Evolutionary conservation across 352 stramenopile species (phyloP).

Genomic region (Globisporangium perplexum): DNA sequence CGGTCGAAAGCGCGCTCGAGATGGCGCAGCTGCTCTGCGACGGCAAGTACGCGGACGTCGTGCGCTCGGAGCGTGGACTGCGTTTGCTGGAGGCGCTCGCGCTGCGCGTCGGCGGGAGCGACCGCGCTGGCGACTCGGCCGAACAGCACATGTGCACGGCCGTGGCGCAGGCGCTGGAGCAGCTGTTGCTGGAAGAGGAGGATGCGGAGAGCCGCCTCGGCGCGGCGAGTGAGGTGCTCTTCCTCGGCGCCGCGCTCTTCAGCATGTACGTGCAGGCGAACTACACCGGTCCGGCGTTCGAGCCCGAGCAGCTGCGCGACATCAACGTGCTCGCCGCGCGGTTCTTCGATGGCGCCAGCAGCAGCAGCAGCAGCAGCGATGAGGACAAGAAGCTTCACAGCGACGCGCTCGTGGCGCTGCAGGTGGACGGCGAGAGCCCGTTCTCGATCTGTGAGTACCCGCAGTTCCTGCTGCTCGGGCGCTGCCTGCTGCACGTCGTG

Average conservation of each 20-base stretch:
- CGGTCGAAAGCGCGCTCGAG: constrained; percentile 19
- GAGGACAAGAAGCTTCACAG: constrained; percentile 42
- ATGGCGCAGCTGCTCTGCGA: constrained; percentile 57
- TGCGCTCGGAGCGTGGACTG: constrained; percentile 34
- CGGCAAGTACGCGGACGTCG: constrained; percentile 51
- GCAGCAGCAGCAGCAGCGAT: not conserved
- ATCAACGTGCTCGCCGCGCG: constrained; percentile 29
- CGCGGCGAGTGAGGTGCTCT: constrained; percentile 50
- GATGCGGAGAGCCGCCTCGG: constrained; percentile 25
- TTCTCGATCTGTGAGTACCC: constrained; percentile 79
- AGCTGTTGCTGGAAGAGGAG: constrained; percentile 28
- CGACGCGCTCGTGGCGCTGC: constrained; percentile 54
- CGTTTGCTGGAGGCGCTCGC: constrained; percentile 23
- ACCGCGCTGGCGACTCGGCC: constrained; percentile 15
- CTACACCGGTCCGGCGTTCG: constrained; percentile 74
- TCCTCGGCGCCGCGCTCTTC: constrained; percentile 55
- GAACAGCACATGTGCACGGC: constrained; percentile 40
- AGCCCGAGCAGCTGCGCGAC: constrained; percentile 39
- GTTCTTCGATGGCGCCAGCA: constrained; percentile 20
- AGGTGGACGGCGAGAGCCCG: constrained; percentile 73
- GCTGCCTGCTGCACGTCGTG: constrained; percentile 58
- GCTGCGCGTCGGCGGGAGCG: constrained; percentile 2
- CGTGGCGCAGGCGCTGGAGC: constrained; percentile 36
- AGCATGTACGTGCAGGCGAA: constrained; percentile 80
- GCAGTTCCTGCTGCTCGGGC: constrained; percentile 55